Evolutionary conservation across 768 basidiomycete genomes (phyloP).

Genomic region (Gloeophyllum trabeum): DNA sequence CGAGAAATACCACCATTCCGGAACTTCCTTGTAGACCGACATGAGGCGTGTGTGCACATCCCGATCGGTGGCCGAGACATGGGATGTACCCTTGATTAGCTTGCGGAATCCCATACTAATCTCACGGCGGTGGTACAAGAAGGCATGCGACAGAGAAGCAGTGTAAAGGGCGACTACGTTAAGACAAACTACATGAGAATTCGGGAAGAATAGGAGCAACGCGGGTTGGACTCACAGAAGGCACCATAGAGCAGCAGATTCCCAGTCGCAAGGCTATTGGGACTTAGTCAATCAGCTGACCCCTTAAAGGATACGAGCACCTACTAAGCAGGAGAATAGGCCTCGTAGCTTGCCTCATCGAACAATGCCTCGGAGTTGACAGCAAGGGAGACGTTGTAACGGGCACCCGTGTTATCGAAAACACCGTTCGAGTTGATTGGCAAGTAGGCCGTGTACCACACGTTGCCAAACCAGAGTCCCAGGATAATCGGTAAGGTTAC

Average conservation of each 20-base stretch:
- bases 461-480: constrained; percentile 20
- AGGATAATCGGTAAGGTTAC: constrained; percentile 13
- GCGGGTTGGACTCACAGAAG: no score
- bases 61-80: not conserved
- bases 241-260: not conserved
- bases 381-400: constrained; percentile 28
- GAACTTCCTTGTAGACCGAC: constrained; percentile 43
- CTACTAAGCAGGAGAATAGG: constrained; percentile 23
- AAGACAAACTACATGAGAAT: not conserved
- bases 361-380: constrained; percentile 21
- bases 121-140: not conserved
- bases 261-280: not conserved
- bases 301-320: not conserved
- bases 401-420: constrained; percentile 28
- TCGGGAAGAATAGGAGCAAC: not conserved
- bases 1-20: constrained; percentile 49
- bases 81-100: not conserved
- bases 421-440: not conserved
- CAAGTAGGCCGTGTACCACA: constrained; percentile 17
- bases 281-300: not conserved
- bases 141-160: not conserved
- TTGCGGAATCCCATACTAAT: not conserved
- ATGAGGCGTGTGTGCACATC: constrained; percentile 55
- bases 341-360: constrained; percentile 20
- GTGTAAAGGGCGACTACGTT: not conserved